Evolutionary conservation across 371 early-diverging fungal genomes (phyloP), one percentile per base, ranked within the genome.

Genomic region (Coemansia sp.): DNA sequence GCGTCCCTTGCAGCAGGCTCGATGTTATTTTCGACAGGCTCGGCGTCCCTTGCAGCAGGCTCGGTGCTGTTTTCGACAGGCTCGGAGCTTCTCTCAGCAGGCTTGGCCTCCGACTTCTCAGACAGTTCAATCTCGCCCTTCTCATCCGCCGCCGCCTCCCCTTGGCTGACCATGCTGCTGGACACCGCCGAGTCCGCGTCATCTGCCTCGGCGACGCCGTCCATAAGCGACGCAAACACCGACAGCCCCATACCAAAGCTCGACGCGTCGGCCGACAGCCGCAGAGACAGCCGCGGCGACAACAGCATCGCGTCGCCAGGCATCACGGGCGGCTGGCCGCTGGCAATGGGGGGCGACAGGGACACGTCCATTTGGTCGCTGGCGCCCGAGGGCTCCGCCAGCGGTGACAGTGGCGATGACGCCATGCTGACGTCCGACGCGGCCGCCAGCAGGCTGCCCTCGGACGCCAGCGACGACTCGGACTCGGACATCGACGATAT

Each of bases 281-380:
- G 45, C n/a, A 72, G 49, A 8, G 72, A 72, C 36, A 72, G 57
- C 7, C 59, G 72, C 14, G 59, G 70, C 14, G 62, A 68, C 30
- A 43, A 7, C 6, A 16, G 12, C 8, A 12, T 41, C 14, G 41
- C 16, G 43, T 43, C n/a, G 43, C 43, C 16, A n/a, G 43, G 5
- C 7, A n/a, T 7, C 5, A 16, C 12, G 43, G 43, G 43, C 43
- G 16, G 43, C 43, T 26, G 26, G 26, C 26, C 26, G 26, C 26
- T 26, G 26, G 26, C 26, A 26, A 26, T 26, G 26, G 26, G 26
- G 26, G 26, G 26, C 26, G 26, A 26, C 26, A 26, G 26, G 26
- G 26, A 26, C 10, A 10, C 43, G 43, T 43, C 43, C 43, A 43
- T 43, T 43, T 12, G n/a, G 43, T 43, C 43, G n/a, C 4, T 43